Conservation (phyloP, 805 yeast genomes). For the Novakomyces olei region DNA sequence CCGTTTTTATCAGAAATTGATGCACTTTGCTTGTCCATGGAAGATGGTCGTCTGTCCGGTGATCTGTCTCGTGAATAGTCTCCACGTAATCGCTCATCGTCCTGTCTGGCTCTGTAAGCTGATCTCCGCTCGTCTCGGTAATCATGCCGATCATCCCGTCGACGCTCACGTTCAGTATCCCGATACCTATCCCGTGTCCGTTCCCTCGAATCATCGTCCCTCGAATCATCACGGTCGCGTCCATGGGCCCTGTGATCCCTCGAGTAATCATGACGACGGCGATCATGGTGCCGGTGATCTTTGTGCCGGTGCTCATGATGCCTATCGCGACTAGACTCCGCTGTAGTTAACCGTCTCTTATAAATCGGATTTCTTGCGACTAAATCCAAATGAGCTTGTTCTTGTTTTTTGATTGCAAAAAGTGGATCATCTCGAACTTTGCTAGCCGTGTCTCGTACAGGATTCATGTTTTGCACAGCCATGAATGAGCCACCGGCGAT, state of each 20-base stretch:
- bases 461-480: constrained; percentile 3
- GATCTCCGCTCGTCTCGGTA: too few relatives aligned
- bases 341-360: too few relatives aligned
- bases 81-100: background rate
- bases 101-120: too few relatives aligned
- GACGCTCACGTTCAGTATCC: background rate
- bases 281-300: background rate
- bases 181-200: background rate
- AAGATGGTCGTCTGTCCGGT: background rate
- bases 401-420: constrained; percentile 20
- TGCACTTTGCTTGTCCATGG: background rate
- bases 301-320: background rate
- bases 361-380: constrained; percentile 8
- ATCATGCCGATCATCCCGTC: background rate
- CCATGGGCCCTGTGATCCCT: background rate
- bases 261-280: background rate
- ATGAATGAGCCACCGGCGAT: constrained; percentile 6
- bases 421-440: constrained; percentile 29
- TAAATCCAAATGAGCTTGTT: constrained; percentile 10
- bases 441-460: constrained; percentile 9
- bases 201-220: background rate
- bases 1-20: background rate
- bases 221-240: background rate
- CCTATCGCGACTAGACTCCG: too few relatives aligned
- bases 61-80: background rate